Conservation (phyloP, 192 early-diverging fungal species). For the Coemansia sp. region DNA sequence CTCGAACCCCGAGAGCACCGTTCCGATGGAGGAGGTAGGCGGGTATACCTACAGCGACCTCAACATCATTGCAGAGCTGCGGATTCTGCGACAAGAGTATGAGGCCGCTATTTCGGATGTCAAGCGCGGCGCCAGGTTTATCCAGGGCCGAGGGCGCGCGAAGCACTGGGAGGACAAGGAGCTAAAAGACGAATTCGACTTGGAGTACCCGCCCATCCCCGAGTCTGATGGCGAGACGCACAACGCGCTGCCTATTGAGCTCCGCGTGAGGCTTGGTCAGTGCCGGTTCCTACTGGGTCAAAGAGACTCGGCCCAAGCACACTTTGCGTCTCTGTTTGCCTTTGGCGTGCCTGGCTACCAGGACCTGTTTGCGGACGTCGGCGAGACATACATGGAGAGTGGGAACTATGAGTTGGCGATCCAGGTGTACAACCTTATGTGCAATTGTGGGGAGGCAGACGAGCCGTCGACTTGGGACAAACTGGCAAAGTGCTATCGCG, state of each 20-base stretch:
- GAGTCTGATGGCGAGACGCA: slow-evolving; percentile 13
- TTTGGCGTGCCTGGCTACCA: slow-evolving; percentile 20
- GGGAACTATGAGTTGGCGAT: slow-evolving; percentile 25
- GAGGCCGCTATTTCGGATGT: slow-evolving; percentile 71
- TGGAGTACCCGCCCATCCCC: slow-evolving; percentile 61
- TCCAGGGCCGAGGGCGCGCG: slow-evolving; percentile 72
- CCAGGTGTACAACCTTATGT: slow-evolving; percentile 23
- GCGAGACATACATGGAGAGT: slow-evolving; percentile 22
- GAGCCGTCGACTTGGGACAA: slow-evolving; percentile 59
- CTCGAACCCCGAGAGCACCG: slow-evolving; percentile 23
- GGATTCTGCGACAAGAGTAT: slow-evolving; percentile 79
- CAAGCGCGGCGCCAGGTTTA: slow-evolving; percentile 67
- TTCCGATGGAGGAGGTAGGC: slow-evolving; percentile 53
- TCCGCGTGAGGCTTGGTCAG: slow-evolving; percentile 87
- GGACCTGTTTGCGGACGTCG: slow-evolving; percentile 44
- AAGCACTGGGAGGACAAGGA: slow-evolving; percentile 59
- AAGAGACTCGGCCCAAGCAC: slow-evolving; percentile 62
- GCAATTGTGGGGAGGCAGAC: slow-evolving; percentile 12
- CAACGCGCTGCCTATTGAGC: slow-evolving; percentile 74
- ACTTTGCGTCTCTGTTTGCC: slow-evolving; percentile 47
- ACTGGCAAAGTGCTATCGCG: slow-evolving; percentile 63
- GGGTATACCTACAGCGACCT: slow-evolving; percentile 79
- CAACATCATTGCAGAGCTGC: slow-evolving; percentile 86
- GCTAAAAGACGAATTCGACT: slow-evolving; percentile 60
- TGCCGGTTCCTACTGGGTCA: slow-evolving; percentile 71